phyloP scores from a whole-genome alignment of 2,329 filamentous ascomycete genomes.

The Fusarium humuli region DNA sequence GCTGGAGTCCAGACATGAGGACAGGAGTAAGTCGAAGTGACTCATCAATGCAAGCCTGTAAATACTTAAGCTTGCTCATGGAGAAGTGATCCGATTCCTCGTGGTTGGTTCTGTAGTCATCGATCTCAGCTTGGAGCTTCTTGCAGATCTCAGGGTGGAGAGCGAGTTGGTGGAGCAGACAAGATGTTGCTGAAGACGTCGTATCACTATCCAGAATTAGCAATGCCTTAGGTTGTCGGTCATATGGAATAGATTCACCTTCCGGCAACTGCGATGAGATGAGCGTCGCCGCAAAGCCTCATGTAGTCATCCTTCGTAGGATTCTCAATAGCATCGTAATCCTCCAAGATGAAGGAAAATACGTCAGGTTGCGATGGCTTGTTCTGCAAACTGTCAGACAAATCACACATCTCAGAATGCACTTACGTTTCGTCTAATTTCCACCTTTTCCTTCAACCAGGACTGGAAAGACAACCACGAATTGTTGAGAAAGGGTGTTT shows the following conservation, averaged over 20 bases:
- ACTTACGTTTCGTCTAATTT: constrained; percentile 1
- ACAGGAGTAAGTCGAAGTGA: constrained; percentile 32
- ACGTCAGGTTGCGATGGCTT: constrained; percentile 19
- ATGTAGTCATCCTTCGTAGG: neutral
- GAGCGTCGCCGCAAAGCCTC: constrained; percentile 1
- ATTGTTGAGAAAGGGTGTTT: neutral
- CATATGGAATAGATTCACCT: neutral
- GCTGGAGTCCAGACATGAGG: constrained; percentile 14
- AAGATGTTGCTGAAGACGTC: constrained; percentile 15
- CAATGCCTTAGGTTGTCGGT: fast-evolving
- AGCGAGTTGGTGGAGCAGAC: constrained; percentile 18
- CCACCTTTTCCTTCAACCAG: neutral
- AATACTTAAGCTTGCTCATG: constrained; percentile 14
- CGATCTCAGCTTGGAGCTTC: constrained; percentile 13
- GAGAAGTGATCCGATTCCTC: neutral
- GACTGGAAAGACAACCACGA: neutral
- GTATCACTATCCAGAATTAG: constrained; percentile 15
- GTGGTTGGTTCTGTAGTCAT: neutral
- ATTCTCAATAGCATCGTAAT: neutral
- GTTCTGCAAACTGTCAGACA: neutral
- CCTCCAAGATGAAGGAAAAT: constrained; percentile 8
- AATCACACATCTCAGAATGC: fast-evolving
- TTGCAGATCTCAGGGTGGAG: neutral
- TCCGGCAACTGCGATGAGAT: constrained; percentile 2
- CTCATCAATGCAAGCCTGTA: constrained; percentile 37